phyloP scores from a whole-genome alignment of 192 early-diverging fungal species.

The Diversispora eburnea region DNA sequence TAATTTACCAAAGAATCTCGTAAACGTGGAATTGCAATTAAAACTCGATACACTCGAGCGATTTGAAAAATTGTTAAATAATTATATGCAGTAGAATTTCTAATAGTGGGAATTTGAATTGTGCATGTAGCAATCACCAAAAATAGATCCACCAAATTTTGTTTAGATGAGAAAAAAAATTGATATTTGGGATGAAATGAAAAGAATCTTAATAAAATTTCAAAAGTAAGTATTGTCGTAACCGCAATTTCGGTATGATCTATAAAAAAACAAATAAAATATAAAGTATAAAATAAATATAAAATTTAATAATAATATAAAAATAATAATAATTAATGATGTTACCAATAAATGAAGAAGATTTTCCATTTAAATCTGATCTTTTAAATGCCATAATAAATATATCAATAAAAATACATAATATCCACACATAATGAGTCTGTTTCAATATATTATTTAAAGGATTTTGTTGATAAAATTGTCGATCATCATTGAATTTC shows the following conservation, averaged over 20 bases:
- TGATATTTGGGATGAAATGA: constrained; percentile 32
- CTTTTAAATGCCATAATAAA: constrained; percentile 46
- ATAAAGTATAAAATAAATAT: not conserved
- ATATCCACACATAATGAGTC: constrained; percentile 39
- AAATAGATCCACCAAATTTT: constrained; percentile 47
- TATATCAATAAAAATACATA: constrained; percentile 46
- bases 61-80: constrained; percentile 56
- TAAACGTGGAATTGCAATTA: constrained; percentile 48
- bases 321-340: not conserved
- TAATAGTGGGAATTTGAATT: constrained; percentile 52
- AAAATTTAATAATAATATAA: not conserved
- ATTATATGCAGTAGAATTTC: constrained; percentile 37
- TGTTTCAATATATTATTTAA: constrained; percentile 27
- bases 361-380: constrained; percentile 29
- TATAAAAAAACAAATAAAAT: constrained; percentile 20
- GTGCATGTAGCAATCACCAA: constrained; percentile 45
- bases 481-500: constrained; percentile 17
- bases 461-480: not conserved
- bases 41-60: constrained; percentile 46
- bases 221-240: constrained; percentile 46
- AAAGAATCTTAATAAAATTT: constrained; percentile 45
- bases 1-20: constrained; percentile 44
- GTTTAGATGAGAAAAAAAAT: constrained; percentile 42
- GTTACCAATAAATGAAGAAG: not conserved
- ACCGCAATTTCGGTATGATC: constrained; percentile 45